Base-by-base conservation (phyloP, 1,139 yeast species). In the Diutina sp. region DNA sequence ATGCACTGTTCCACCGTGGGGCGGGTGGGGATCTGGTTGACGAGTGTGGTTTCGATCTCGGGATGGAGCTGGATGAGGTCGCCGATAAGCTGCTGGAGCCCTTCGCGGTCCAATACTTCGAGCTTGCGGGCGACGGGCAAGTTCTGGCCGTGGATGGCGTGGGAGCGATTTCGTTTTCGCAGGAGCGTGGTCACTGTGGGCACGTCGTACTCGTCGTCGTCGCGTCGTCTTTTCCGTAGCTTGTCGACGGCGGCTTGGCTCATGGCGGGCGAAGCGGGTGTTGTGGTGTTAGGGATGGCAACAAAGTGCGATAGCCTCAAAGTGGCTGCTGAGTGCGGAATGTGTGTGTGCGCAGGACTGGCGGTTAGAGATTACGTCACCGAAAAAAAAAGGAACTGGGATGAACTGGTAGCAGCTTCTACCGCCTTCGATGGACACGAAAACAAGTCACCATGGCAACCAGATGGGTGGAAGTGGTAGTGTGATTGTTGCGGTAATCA, bases 71-170 rank as follows among this genome's bases (percentile, higher is more conserved):
- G 72, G 35, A 87, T 76, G 56, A 88, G 72, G 46, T 76, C 72
- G 53, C 73, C 71, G 45, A 89, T 69, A 52, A 89, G 67, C 18
- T 66, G 65, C 63, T 82, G 84, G 51, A 89, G 72, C 41, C 82
- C 73, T 51, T 72, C 66, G 58, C 79, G 78, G 67, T 84, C 87
- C 60, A 88, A 71, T 6, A 87, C 82, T 67, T 88, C 95, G 32
- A 88, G 75, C 38, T 86, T 69, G 59, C 95, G 73, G 55, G 72
- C 67, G 29, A 85, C 67, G 1, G 91, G 87, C 58, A 87, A 73
- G 46, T 69, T 67, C 61, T 78, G 80, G 6, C 85, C 85, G 51
- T 67, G 62, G 8, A 80, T 75, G 50, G 70, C 69, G 4, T 79
- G 79, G 58, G 32, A 38, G 14, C 21, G 16, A 32, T 16, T 50